phyloP scores from a whole-genome alignment of 2,329 filamentous ascomycete genomes.

The Zymoseptoria tritici region DNA sequence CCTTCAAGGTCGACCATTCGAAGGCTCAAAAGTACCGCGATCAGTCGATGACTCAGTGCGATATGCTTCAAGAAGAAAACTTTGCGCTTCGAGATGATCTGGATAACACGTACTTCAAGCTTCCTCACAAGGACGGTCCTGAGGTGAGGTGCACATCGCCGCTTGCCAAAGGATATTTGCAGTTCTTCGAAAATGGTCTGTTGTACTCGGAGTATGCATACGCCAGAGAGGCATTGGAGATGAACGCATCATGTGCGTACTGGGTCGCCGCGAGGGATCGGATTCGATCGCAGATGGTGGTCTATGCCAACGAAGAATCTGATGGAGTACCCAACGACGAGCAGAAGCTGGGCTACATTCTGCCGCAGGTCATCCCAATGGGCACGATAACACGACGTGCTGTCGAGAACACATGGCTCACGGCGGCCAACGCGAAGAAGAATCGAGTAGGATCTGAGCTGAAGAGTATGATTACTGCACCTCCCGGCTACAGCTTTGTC shows the following conservation, averaged over 20 bases:
- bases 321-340: constrained; percentile 20
- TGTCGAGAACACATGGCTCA: constrained; percentile 97
- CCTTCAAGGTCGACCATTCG: constrained; percentile 64
- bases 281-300: constrained; percentile 91
- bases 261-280: constrained; percentile 95
- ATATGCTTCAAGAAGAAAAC: constrained; percentile 69
- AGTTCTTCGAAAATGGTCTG: constrained; percentile 84
- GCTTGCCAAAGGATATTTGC: constrained; percentile 81
- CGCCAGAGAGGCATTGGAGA: constrained; percentile 89
- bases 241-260: constrained; percentile 98
- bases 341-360: constrained; percentile 65
- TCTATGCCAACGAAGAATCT: constrained; percentile 62
- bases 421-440: constrained; percentile 91
- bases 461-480: constrained; percentile 93
- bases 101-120: constrained; percentile 70
- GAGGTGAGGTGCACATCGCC: constrained; percentile 76
- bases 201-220: constrained; percentile 82
- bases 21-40: constrained; percentile 59
- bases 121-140: constrained; percentile 93
- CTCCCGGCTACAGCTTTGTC: constrained; percentile 84
- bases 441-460: constrained; percentile 95
- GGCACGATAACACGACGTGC: constrained; percentile 90
- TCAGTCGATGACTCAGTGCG: constrained; percentile 65
- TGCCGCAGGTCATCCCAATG: constrained; percentile 97
- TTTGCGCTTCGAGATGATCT: constrained; percentile 58